Percentiles rank a stretch among this genome's conserved stretches.
These are phyloP conservation scores for Reticulascus tulasneorum DNA, from an alignment of 2,329 filamentous ascomycete species.

Conservation along the genomic window DNA sequence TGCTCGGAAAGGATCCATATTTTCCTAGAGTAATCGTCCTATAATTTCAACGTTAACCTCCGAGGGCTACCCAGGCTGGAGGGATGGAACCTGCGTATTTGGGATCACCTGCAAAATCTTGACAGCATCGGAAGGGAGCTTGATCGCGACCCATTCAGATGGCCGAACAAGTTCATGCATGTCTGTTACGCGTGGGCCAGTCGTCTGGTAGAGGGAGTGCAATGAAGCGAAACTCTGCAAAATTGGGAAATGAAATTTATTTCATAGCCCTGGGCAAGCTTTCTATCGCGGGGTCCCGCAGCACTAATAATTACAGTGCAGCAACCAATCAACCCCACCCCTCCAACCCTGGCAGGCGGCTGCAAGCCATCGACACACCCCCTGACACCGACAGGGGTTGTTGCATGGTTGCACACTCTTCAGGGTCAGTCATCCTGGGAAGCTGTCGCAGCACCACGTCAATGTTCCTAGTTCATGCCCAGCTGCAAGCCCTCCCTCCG, in stretches of 20 bases:
- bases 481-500: conserved; percentile 4
- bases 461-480: neutral
- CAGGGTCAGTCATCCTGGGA: too few relatives aligned
- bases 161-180: conserved; percentile 49
- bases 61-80: neutral
- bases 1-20: conserved; percentile 86
- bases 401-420: too few relatives aligned
- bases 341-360: too few relatives aligned
- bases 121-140: conserved; percentile 55
- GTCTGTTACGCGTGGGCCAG: neutral
- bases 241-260: too few relatives aligned
- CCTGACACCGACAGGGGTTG: too few relatives aligned
- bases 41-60: conserved; percentile 5
- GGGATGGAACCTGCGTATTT: conserved; percentile 47
- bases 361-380: too few relatives aligned
- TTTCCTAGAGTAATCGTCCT: conserved; percentile 88
- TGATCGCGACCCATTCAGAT: conserved; percentile 57
- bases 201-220: neutral
- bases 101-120: conserved; percentile 55
- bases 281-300: too few relatives aligned
- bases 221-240: neutral
- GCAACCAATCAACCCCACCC: too few relatives aligned
- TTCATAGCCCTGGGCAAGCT: too few relatives aligned
- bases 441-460: too few relatives aligned
- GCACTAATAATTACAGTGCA: too few relatives aligned